phyloP scores from a whole-genome alignment of 768 basidiomycete genomes.

The Podaxis sp. region DNA sequence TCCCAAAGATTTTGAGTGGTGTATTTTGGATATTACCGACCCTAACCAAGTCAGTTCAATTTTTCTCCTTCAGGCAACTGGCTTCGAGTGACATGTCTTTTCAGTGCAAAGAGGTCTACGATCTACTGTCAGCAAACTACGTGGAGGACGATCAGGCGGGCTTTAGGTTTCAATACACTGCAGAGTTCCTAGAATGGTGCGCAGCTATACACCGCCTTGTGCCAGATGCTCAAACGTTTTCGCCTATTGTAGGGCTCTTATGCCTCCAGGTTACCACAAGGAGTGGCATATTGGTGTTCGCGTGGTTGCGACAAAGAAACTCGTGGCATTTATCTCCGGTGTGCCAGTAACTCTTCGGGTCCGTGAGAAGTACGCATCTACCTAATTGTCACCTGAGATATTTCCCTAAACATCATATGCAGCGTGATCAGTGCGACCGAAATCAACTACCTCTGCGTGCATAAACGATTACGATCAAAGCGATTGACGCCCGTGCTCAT shows the following conservation, averaged over 20 bases:
- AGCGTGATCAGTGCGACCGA: constrained; percentile 77
- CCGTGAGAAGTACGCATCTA: constrained; percentile 67
- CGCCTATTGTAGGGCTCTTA: constrained; percentile 70
- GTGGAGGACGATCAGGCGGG: constrained; percentile 95
- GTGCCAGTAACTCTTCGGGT: constrained; percentile 87
- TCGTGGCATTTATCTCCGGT: constrained; percentile 96
- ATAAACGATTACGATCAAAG: constrained; percentile 96
- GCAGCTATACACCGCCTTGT: constrained; percentile 14
- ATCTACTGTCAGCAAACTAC: constrained; percentile 89
- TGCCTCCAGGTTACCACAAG: constrained; percentile 87
- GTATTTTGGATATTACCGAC: constrained; percentile 74
- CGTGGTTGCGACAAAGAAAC: constrained; percentile 84
- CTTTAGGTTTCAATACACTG: constrained; percentile 96
- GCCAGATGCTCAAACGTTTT: constrained; percentile 7
- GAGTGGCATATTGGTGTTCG: constrained; percentile 98
- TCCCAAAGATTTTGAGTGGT: constrained; percentile 94
- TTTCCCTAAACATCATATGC: constrained; percentile 7
- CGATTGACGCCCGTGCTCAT: constrained; percentile 94
- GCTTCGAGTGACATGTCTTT: constrained; percentile 4
- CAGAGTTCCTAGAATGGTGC: constrained; percentile 92
- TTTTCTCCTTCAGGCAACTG: not conserved
- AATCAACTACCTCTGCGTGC: constrained; percentile 97
- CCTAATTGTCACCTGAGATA: not conserved
- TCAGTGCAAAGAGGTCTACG: constrained; percentile 89
- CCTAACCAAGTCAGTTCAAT: constrained; percentile 57